phyloP scores from a whole-genome alignment of 495 filamentous ascomycete species.

The Aspergillus asperescens region DNA sequence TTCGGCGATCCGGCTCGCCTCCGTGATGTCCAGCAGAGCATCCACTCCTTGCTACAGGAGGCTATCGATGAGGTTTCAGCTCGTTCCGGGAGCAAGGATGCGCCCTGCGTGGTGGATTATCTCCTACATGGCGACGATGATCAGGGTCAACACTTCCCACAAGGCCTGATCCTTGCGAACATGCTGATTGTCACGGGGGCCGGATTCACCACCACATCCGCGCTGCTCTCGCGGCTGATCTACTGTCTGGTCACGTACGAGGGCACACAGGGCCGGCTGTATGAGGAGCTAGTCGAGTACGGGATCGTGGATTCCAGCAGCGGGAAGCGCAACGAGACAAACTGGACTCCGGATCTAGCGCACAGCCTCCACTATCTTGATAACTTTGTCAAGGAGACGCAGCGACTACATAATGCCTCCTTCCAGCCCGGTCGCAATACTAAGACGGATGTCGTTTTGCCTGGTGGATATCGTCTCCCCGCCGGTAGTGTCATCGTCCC shows the following conservation, averaged over 20 bases:
- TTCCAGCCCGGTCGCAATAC: constrained; percentile 52
- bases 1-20: constrained; percentile 47
- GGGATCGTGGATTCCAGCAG: constrained; percentile 27
- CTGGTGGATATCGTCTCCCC: constrained; percentile 50
- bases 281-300: constrained; percentile 48
- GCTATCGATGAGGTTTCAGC: constrained; percentile 21
- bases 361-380: constrained; percentile 45
- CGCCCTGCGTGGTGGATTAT: constrained; percentile 45
- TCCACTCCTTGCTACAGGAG: constrained; percentile 24
- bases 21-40: constrained; percentile 19
- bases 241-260: constrained; percentile 47
- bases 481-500: constrained; percentile 41
- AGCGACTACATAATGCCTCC: constrained; percentile 50
- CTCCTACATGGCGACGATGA: constrained; percentile 41
- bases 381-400: constrained; percentile 53
- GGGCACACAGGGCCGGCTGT: constrained; percentile 46
- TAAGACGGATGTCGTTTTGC: constrained; percentile 46
- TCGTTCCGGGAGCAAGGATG: constrained; percentile 22
- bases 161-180: constrained; percentile 27
- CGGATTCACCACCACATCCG: constrained; percentile 52
- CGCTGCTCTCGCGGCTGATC: constrained; percentile 49
- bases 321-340: constrained; percentile 19
- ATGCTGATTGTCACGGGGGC: constrained; percentile 40
- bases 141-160: constrained; percentile 47
- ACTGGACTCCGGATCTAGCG: constrained; percentile 34